Conservation (phyloP, 257 asterid species). For the Gentiana macrophylla region DNA sequence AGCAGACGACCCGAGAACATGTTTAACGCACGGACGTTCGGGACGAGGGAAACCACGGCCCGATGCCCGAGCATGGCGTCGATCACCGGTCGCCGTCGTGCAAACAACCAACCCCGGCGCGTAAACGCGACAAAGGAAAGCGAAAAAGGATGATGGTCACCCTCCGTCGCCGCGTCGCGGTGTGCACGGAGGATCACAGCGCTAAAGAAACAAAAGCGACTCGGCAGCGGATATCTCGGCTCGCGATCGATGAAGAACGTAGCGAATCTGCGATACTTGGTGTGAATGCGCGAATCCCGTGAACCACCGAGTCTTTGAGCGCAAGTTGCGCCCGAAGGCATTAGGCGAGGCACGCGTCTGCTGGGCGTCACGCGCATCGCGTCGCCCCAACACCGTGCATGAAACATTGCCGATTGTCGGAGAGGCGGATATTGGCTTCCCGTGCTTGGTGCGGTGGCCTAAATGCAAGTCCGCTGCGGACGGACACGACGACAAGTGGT, state of each 20-base stretch:
- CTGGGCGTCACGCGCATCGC: slow-evolving; percentile 6
- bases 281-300: slow-evolving; percentile 58
- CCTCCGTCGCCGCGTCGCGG: too few relatives aligned
- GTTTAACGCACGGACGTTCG: too few relatives aligned
- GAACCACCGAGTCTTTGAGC: slow-evolving; percentile 41
- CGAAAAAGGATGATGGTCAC: slow-evolving; percentile 9
- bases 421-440: too few relatives aligned
- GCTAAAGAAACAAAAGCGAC: not conserved
- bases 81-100: too few relatives aligned
- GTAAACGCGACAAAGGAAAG: slow-evolving; percentile 23
- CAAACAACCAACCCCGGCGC: too few relatives aligned
- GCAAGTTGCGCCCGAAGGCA: slow-evolving; percentile 20
- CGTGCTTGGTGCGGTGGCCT: too few relatives aligned
- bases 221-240: not conserved
- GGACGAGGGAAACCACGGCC: too few relatives aligned
- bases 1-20: too few relatives aligned
- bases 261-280: slow-evolving; percentile 32
- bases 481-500: not conserved
- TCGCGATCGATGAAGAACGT: not conserved
- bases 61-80: too few relatives aligned
- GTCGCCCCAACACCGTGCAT: too few relatives aligned
- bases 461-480: not conserved
- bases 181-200: too few relatives aligned
- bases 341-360: slow-evolving; percentile 9
- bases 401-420: too few relatives aligned